Evolutionary conservation across 1,284 basidiomycete genomes (phyloP).

Genomic region (Termitomyces sp.): DNA sequence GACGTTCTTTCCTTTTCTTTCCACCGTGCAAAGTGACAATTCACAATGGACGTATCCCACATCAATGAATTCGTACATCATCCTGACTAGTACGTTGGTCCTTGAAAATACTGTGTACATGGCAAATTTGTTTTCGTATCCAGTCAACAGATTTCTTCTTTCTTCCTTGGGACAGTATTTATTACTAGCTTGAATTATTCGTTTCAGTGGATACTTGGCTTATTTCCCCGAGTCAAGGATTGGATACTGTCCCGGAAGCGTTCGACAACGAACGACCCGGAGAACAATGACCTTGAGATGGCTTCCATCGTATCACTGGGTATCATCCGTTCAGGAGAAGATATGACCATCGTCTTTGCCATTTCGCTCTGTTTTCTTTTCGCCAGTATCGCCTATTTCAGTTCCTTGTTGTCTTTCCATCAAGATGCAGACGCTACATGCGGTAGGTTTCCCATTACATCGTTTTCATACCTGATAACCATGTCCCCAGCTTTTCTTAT

Average conservation of each 20-base stretch:
- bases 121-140: background rate
- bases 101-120: background rate
- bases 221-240: conserved; percentile 9
- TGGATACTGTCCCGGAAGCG: conserved; percentile 1
- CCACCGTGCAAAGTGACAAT: background rate
- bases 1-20: conserved; percentile 1
- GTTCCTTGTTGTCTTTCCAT: conserved; percentile 35
- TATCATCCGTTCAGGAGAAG: conserved; percentile 2
- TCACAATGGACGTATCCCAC: conserved; percentile 1
- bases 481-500: conserved; percentile 40
- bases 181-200: conserved; percentile 35
- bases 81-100: conserved; percentile 6
- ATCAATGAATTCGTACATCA: conserved; percentile 11
- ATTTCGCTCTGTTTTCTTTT: conserved; percentile 41
- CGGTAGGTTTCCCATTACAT: conserved; percentile 26
- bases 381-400: conserved; percentile 38
- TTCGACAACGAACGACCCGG: background rate
- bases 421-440: conserved; percentile 29
- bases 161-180: conserved; percentile 49
- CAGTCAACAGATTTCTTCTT: conserved; percentile 38
- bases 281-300: conserved; percentile 9
- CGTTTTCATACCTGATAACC: background rate
- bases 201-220: conserved; percentile 17
- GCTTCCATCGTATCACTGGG: conserved; percentile 7
- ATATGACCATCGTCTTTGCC: conserved; percentile 29